These are phyloP conservation scores for Calycina marina DNA, from an alignment of 2,329 filamentous ascomycete species.

Conservation along the genomic window DNA sequence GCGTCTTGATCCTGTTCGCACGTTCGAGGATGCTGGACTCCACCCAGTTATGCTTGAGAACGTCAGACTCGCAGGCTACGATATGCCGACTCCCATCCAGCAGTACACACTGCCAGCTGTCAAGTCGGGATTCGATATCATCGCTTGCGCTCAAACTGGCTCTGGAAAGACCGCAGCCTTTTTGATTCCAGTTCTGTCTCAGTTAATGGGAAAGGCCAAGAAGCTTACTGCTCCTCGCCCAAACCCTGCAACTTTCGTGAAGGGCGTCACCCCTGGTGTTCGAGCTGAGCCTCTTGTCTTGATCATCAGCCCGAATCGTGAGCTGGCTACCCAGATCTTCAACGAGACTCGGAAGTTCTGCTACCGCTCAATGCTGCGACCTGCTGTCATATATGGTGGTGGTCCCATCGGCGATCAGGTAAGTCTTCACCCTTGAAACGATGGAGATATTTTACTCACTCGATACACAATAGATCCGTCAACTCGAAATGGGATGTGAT, in stretches of 20 bases:
- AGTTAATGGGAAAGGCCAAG: conserved; percentile 90
- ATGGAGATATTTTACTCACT: neutral
- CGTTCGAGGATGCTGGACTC: conserved; percentile 63
- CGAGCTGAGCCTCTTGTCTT: conserved; percentile 79
- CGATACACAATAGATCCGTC: conserved; percentile 27
- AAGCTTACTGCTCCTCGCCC: conserved; percentile 70
- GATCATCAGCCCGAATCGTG: conserved; percentile 73
- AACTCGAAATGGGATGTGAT: conserved; percentile 76
- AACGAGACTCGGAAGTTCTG: conserved; percentile 86
- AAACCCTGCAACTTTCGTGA: conserved; percentile 40
- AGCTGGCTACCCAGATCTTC: conserved; percentile 89
- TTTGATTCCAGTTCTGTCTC: conserved; percentile 74
- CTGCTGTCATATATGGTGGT: conserved; percentile 81
- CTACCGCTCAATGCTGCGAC: conserved; percentile 88
- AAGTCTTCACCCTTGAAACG: neutral
- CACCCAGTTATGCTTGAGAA: conserved; percentile 77
- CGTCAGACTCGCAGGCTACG: conserved; percentile 56
- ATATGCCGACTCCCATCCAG: conserved; percentile 71
- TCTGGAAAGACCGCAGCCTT: conserved; percentile 96
- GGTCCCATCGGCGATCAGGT: conserved; percentile 53
- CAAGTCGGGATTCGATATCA: conserved; percentile 61
- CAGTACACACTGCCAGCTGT: conserved; percentile 73
- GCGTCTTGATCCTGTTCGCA: conserved; percentile 35
- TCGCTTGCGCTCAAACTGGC: conserved; percentile 90
- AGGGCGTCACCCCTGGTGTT: conserved; percentile 31